Conservation (phyloP, 495 filamentous ascomycete species). For the Penicillium malachiteum region DNA sequence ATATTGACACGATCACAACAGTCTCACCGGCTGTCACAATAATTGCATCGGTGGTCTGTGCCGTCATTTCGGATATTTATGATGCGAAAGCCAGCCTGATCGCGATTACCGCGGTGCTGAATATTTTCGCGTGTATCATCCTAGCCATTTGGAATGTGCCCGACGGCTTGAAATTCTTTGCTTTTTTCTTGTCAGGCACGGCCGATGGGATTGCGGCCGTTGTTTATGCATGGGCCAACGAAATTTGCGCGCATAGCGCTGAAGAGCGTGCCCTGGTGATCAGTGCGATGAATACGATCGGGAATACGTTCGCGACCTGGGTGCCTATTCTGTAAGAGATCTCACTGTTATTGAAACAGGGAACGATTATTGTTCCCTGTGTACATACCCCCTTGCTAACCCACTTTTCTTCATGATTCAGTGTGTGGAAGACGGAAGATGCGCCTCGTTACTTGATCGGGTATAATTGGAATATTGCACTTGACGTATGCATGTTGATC, state of each 20-base stretch:
- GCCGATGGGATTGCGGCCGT: slow-evolving; percentile 27
- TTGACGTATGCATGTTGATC: slow-evolving; percentile 29
- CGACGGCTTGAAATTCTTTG: slow-evolving; percentile 46
- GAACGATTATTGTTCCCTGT: neutral
- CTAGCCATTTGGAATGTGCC: slow-evolving; percentile 51
- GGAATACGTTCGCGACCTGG: slow-evolving; percentile 45
- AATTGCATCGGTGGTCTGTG: slow-evolving; percentile 38
- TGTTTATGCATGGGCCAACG: slow-evolving; percentile 49
- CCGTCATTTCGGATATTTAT: slow-evolving; percentile 45
- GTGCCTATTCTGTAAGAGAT: slow-evolving; percentile 25
- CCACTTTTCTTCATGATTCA: neutral
- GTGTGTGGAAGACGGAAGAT: slow-evolving; percentile 30
- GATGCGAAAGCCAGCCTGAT: slow-evolving; percentile 39
- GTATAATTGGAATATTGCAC: slow-evolving; percentile 28
- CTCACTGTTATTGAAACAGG: neutral
- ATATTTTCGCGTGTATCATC: slow-evolving; percentile 35
- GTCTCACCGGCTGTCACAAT: slow-evolving; percentile 40
- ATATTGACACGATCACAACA: slow-evolving; percentile 43
- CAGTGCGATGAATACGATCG: slow-evolving; percentile 52
- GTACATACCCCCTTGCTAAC: slow-evolving; percentile 2
- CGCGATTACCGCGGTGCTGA: slow-evolving; percentile 36
- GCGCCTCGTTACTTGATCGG: slow-evolving; percentile 28
- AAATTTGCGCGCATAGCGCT: slow-evolving; percentile 53
- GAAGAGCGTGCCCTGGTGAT: slow-evolving; percentile 59
- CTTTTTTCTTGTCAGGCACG: slow-evolving; percentile 37